Evolutionary conservation across 768 basidiomycete species (phyloP).

Genomic region (Mycena albidolilacea): DNA sequence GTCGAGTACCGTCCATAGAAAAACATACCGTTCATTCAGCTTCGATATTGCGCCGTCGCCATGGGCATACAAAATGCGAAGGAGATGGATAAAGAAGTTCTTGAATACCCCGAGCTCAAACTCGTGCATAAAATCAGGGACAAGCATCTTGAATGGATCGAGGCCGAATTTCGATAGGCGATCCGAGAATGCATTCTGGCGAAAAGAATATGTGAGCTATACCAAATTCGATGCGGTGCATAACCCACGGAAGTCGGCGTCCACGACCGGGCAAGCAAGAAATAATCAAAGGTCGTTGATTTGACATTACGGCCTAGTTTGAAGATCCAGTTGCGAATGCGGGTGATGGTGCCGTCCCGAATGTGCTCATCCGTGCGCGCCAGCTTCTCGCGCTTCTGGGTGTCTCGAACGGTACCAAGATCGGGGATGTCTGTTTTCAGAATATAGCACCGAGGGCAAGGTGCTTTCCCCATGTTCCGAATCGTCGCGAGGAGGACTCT

Average conservation of each 20-base stretch:
- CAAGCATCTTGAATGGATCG: conserved; percentile 20
- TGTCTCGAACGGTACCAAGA: conserved; percentile 44
- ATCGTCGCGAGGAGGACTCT: conserved; percentile 47
- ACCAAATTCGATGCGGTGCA: conserved; percentile 16
- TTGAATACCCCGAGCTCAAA: conserved; percentile 50
- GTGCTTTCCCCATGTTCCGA: conserved; percentile 41
- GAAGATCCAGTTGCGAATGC: conserved; percentile 45
- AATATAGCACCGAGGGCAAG: conserved; percentile 46
- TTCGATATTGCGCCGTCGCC: not conserved
- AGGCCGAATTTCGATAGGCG: conserved; percentile 19
- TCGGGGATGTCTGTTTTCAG: conserved; percentile 26
- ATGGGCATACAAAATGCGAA: conserved; percentile 15
- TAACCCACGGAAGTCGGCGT: conserved; percentile 47
- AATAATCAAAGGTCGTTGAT: conserved; percentile 39
- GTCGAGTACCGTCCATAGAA: not conserved
- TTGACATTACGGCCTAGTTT: conserved; percentile 38
- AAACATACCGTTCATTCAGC: not conserved
- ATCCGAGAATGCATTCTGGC: not conserved
- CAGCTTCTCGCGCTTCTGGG: conserved; percentile 23
- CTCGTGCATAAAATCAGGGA: conserved; percentile 47
- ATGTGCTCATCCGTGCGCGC: conserved; percentile 25
- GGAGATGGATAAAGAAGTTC: conserved; percentile 42
- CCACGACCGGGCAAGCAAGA: conserved; percentile 40
- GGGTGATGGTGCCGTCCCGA: conserved; percentile 31
- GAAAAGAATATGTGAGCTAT: not conserved